Evolutionary conservation across 129 eudicot species (phyloP).

Genomic region (Apium graveolens): DNA sequence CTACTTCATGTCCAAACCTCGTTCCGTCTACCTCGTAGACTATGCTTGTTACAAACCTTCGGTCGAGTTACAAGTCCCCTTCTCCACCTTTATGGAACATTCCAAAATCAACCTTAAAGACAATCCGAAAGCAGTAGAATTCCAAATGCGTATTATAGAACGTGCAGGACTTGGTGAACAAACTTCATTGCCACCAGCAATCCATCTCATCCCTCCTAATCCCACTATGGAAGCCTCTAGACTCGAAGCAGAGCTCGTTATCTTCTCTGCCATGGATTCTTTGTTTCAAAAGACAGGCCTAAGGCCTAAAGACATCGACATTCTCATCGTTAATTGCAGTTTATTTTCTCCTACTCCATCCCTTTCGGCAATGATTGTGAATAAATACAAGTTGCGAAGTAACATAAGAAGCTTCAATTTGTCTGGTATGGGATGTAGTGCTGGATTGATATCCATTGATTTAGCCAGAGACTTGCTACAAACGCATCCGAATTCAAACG

Average conservation of each 20-base stretch:
- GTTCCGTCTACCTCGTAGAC: conserved; percentile 53
- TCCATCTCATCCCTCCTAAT: conserved; percentile 46
- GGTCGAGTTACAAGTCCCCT: conserved; percentile 27
- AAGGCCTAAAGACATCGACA: conserved; percentile 51
- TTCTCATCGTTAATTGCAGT: conserved; percentile 60
- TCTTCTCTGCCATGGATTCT: conserved; percentile 57
- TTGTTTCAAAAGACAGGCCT: conserved; percentile 41
- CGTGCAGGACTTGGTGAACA: conserved; percentile 70
- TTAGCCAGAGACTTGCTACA: conserved; percentile 50
- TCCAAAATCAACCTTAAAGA: conserved; percentile 23
- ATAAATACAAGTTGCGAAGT: conserved; percentile 52
- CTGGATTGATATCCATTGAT: conserved; percentile 47
- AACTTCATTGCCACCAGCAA: conserved; percentile 50
- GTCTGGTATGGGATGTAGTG: conserved; percentile 83
- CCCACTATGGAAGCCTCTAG: conserved; percentile 43
- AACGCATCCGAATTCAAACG: conserved; percentile 54
- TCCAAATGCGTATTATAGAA: conserved; percentile 47
- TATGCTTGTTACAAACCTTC: conserved; percentile 68
- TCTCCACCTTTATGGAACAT: conserved; percentile 45
- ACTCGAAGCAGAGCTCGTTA: conserved; percentile 46
- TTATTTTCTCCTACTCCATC: conserved; percentile 67
- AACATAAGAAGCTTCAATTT: conserved; percentile 51
- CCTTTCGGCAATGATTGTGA: conserved; percentile 47
- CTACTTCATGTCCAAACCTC: conserved; percentile 43
- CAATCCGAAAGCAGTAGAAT: conserved; percentile 43